Conservation (phyloP, 805 yeast genomes). For the Candida dendrica region DNA sequence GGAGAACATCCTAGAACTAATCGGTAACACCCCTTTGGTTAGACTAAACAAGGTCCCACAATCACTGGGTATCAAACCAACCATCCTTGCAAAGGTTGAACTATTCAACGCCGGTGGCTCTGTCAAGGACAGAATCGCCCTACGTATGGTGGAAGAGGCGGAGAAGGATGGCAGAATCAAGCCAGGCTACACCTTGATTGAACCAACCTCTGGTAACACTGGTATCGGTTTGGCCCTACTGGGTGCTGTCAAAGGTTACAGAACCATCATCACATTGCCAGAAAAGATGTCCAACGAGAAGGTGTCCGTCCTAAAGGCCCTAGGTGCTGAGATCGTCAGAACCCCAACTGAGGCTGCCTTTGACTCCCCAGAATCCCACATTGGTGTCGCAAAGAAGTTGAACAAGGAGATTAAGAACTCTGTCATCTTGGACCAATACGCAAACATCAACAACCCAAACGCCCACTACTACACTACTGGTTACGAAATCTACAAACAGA, state of each 20-base stretch:
- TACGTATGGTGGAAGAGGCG: slow-evolving; percentile 81
- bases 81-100: slow-evolving; percentile 68
- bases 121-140: slow-evolving; percentile 83
- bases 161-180: slow-evolving; percentile 69
- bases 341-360: slow-evolving; percentile 91
- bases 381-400: slow-evolving; percentile 77
- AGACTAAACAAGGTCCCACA: slow-evolving; percentile 71
- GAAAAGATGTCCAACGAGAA: slow-evolving; percentile 91
- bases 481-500: slow-evolving; percentile 76
- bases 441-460: slow-evolving; percentile 68
- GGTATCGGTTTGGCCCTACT: slow-evolving; percentile 85
- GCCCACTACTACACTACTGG: slow-evolving; percentile 87
- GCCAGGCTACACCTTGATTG: slow-evolving; percentile 82
- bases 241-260: slow-evolving; percentile 82
- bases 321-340: slow-evolving; percentile 86
- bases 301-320: slow-evolving; percentile 78
- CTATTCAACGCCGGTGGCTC: slow-evolving; percentile 87
- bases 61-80: slow-evolving; percentile 66
- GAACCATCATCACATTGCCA: slow-evolving; percentile 82
- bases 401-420: slow-evolving; percentile 82
- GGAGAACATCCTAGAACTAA: slow-evolving; percentile 54
- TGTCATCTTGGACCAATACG: slow-evolving; percentile 77
- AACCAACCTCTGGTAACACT: slow-evolving; percentile 88
- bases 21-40: slow-evolving; percentile 82
- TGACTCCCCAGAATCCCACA: slow-evolving; percentile 88